These are phyloP conservation scores for Mortierella hygrophila DNA, from an alignment of 192 early-diverging fungal species.

Conservation along the genomic window DNA sequence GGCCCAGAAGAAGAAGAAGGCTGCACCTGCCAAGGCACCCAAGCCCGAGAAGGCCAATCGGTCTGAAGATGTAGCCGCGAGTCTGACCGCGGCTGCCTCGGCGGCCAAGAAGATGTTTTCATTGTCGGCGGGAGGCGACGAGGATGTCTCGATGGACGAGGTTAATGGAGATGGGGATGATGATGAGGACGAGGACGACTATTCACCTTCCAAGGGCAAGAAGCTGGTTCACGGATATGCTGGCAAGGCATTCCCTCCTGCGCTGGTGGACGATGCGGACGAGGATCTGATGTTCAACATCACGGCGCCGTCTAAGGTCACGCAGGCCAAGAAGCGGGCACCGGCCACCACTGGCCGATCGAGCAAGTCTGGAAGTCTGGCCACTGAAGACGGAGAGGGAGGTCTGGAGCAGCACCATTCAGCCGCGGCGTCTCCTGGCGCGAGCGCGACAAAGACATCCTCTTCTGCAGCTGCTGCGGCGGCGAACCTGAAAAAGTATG, in stretches of 20 bases:
- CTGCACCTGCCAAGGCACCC: not conserved
- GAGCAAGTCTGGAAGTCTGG: conserved; percentile 14
- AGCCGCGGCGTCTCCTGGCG: not conserved
- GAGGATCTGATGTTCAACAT: conserved; percentile 54
- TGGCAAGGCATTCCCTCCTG: conserved; percentile 19
- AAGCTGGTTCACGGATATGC: not conserved
- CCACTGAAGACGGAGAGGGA: not conserved
- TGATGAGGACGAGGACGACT: not conserved
- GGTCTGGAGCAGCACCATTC: not conserved
- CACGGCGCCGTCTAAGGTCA: conserved; percentile 36
- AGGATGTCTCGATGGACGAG: conserved; percentile 11
- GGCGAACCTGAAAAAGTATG: not conserved
- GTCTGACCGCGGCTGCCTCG: conserved; percentile 18
- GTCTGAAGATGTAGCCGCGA: not conserved
- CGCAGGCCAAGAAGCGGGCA: conserved; percentile 37
- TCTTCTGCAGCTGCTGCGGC: not conserved
- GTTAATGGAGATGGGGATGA: not conserved
- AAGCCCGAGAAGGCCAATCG: not conserved
- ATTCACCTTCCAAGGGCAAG: not conserved
- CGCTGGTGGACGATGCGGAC: conserved; percentile 31
- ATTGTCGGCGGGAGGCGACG: conserved; percentile 19
- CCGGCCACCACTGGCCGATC: not conserved
- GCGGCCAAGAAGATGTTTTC: conserved; percentile 53
- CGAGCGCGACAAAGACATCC: not conserved
- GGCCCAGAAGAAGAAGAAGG: conserved; percentile 20